Percentiles rank a stretch among this genome's conserved stretches.
phyloP scores from a whole-genome alignment of 805 yeast species.

The Metschnikowia vanudenii region DNA sequence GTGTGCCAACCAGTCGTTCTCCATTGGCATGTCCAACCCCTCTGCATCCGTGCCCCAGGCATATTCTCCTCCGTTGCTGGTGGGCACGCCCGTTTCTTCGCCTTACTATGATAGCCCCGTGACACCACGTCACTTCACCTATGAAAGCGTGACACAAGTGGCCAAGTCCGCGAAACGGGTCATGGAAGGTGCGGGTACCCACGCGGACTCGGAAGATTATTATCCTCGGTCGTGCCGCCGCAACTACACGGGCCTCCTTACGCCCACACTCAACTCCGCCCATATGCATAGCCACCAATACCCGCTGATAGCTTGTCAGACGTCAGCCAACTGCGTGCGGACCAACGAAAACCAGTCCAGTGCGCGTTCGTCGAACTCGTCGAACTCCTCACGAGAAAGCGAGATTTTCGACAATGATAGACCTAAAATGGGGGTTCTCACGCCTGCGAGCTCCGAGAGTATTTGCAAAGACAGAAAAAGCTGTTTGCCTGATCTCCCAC shows the following conservation, averaged over 20 bases:
- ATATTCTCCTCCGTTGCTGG: neutral
- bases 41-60: neutral
- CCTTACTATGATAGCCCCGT: conserved; percentile 1
- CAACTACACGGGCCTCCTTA: neutral
- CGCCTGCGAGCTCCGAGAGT: conserved; percentile 35
- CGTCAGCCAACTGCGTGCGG: conserved; percentile 6
- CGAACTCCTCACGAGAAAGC: conserved; percentile 20
- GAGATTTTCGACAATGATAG: conserved; percentile 28
- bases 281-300: conserved; percentile 13
- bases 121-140: neutral
- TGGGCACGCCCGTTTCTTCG: neutral
- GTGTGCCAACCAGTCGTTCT: conserved; percentile 1
- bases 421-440: conserved; percentile 24
- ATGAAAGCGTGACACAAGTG: neutral
- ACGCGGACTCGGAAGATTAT: neutral
- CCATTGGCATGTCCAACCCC: neutral
- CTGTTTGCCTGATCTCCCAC: neutral
- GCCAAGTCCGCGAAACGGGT: neutral
- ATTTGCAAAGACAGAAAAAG: conserved; percentile 15
- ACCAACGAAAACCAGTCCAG: conserved; percentile 29
- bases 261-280: conserved; percentile 8
- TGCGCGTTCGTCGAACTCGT: conserved; percentile 24
- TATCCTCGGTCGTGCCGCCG: conserved; percentile 3
- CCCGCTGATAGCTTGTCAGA: conserved; percentile 10
- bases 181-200: neutral